Conservation (phyloP, 2,329 filamentous ascomycete genomes). For the Hypomyces rosellus region DNA sequence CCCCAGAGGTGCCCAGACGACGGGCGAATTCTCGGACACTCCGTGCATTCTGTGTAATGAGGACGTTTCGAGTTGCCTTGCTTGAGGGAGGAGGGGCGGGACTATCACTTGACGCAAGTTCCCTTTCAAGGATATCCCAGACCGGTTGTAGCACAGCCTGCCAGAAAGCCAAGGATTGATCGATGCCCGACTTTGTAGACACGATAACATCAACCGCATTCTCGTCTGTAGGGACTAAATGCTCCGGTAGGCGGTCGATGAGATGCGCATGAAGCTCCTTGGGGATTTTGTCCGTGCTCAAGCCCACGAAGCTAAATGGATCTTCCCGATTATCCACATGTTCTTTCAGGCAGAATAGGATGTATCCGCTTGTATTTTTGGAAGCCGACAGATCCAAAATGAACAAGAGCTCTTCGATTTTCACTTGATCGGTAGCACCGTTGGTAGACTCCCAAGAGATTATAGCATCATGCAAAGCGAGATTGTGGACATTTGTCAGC, state of each 20-base stretch:
- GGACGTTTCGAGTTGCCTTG: slow-evolving; percentile 27
- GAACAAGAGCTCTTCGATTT: slow-evolving; percentile 24
- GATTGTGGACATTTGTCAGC: slow-evolving; percentile 13
- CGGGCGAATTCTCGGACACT: slow-evolving; percentile 60
- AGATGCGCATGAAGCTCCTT: slow-evolving; percentile 30
- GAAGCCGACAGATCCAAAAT: slow-evolving; percentile 13
- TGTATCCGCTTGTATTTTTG: neutral
- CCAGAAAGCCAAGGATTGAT: slow-evolving; percentile 51
- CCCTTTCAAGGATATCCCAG: slow-evolving; percentile 36
- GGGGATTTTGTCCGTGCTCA: slow-evolving; percentile 29
- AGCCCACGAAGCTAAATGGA: slow-evolving; percentile 24
- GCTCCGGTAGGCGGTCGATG: slow-evolving; percentile 31
- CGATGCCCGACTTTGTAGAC: slow-evolving; percentile 60
- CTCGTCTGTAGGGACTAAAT: slow-evolving; percentile 23
- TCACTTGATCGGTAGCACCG: slow-evolving; percentile 11
- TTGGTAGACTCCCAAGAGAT: slow-evolving; percentile 23
- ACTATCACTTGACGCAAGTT: neutral
- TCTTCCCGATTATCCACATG: slow-evolving; percentile 18
- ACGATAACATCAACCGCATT: slow-evolving; percentile 55
- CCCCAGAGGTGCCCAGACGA: slow-evolving; percentile 13
- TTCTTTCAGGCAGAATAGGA: slow-evolving; percentile 36
- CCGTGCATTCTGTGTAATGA: slow-evolving; percentile 56
- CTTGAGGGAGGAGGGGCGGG: neutral
- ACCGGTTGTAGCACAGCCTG: slow-evolving; percentile 49
- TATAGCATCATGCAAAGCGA: slow-evolving; percentile 18